A percentile compares a stretch with the other conserved stretches of the same genome.
Evolutionary conservation across 1,284 basidiomycete genomes (phyloP).

Genomic region (Xerocomus nothofagi): DNA sequence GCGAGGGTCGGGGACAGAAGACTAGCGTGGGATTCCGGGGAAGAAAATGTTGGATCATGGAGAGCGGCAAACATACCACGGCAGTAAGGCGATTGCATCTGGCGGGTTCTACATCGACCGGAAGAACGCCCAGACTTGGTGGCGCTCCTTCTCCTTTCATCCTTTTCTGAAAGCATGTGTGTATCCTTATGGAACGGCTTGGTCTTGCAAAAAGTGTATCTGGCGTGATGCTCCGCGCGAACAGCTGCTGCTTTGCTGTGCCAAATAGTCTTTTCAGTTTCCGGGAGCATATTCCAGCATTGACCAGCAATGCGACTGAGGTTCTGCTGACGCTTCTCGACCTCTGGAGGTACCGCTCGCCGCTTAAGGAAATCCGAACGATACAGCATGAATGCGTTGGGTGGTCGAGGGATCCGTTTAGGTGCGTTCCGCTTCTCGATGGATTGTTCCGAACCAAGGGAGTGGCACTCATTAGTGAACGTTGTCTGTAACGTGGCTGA

Average conservation of each 20-base stretch:
- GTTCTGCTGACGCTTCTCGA: slow-evolving; percentile 56
- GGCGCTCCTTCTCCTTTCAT: neutral
- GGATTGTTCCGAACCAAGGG: slow-evolving; percentile 1
- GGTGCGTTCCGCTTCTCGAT: neutral
- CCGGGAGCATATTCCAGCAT: slow-evolving; percentile 49
- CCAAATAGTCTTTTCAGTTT: slow-evolving; percentile 47
- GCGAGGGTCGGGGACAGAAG: slow-evolving; percentile 1
- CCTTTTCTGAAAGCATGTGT: slow-evolving; percentile 2
- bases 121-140: neutral
- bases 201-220: slow-evolving; percentile 49
- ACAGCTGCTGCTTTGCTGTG: slow-evolving; percentile 41
- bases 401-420: slow-evolving; percentile 64
- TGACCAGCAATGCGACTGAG: slow-evolving; percentile 56
- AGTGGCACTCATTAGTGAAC: slow-evolving; percentile 5
- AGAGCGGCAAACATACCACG: slow-evolving; percentile 15
- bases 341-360: slow-evolving; percentile 34
- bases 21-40: neutral
- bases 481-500: slow-evolving; percentile 2
- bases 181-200: slow-evolving; percentile 40
- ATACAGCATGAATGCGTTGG: slow-evolving; percentile 84
- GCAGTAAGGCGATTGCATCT: slow-evolving; percentile 8
- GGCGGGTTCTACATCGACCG: neutral
- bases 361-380: slow-evolving; percentile 68
- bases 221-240: slow-evolving; percentile 39
- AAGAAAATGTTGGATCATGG: neutral